Evolutionary conservation across 495 filamentous ascomycete species (phyloP).

Genomic region (Tuber melanosporum): DNA sequence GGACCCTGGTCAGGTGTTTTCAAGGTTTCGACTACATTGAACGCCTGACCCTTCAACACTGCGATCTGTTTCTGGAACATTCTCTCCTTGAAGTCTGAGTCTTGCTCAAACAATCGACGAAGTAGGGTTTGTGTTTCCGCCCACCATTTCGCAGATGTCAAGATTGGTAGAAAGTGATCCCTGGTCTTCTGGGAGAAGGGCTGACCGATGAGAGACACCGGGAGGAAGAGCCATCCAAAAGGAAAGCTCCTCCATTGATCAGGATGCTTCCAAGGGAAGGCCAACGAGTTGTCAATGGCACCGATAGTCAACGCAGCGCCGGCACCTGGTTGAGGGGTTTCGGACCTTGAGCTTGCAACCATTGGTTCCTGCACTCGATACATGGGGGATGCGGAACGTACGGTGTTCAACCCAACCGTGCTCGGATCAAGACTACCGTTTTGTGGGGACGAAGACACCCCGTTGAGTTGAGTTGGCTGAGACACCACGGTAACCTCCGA

Average conservation of each 20-base stretch:
- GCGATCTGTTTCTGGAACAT: slow-evolving; percentile 97
- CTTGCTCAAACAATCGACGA: slow-evolving; percentile 75
- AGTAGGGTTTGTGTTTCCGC: slow-evolving; percentile 83
- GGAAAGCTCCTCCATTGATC: slow-evolving; percentile 90
- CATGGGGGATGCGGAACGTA: slow-evolving; percentile 53
- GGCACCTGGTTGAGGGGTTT: slow-evolving; percentile 50
- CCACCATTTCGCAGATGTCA: slow-evolving; percentile 96
- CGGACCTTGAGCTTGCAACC: slow-evolving; percentile 59
- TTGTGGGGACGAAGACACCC: slow-evolving; percentile 53
- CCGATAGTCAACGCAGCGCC: slow-evolving; percentile 68
- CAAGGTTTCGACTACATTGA: slow-evolving; percentile 96
- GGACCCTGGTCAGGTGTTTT: slow-evolving; percentile 89
- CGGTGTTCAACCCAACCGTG: slow-evolving; percentile 36
- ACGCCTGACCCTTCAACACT: slow-evolving; percentile 98
- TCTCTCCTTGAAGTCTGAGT: slow-evolving; percentile 92
- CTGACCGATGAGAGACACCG: slow-evolving; percentile 90
- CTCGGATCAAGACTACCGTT: slow-evolving; percentile 46
- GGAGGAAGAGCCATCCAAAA: slow-evolving; percentile 96
- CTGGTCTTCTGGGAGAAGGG: slow-evolving; percentile 90
- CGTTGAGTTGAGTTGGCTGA: slow-evolving; percentile 66
- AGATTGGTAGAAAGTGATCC: slow-evolving; percentile 84
- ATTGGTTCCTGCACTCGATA: slow-evolving; percentile 79
- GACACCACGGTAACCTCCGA: slow-evolving; percentile 78
- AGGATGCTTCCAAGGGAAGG: slow-evolving; percentile 99
- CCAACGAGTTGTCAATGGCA: slow-evolving; percentile 95